phyloP scores from a whole-genome alignment of 192 early-diverging fungal species.

The Gonapodya prolifera region DNA sequence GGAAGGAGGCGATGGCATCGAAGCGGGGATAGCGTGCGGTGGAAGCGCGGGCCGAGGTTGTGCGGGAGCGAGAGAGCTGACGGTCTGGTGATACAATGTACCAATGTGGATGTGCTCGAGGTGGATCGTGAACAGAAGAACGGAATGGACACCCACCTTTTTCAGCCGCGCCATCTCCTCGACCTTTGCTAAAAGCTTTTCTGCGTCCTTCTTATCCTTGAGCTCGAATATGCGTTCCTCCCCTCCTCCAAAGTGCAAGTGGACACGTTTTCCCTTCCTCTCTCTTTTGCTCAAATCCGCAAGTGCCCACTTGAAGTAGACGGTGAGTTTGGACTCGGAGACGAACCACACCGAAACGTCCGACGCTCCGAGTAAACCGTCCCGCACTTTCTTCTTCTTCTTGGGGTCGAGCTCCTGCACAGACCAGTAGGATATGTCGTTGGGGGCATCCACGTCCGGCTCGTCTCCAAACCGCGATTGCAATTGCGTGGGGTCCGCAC shows the following conservation, averaged over 20 bases:
- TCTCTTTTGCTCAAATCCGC: slow-evolving; percentile 43
- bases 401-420: slow-evolving; percentile 50
- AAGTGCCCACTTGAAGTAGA: slow-evolving; percentile 31
- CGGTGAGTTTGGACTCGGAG: slow-evolving; percentile 34
- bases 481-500: not conserved
- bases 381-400: slow-evolving; percentile 60
- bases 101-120: too few relatives aligned
- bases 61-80: slow-evolving; percentile 19
- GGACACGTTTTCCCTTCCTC: slow-evolving; percentile 48
- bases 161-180: slow-evolving; percentile 21
- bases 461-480: not conserved
- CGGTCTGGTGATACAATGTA: not conserved
- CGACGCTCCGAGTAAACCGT: slow-evolving; percentile 51
- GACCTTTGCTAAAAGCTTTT: slow-evolving; percentile 49
- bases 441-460: slow-evolving; percentile 7
- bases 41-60: slow-evolving; percentile 22
- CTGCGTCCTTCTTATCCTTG: slow-evolving; percentile 49
- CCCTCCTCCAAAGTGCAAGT: slow-evolving; percentile 44
- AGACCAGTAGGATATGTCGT: slow-evolving; percentile 33
- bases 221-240: slow-evolving; percentile 46
- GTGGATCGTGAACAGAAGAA: too few relatives aligned
- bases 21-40: not conserved
- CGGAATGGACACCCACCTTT: not conserved
- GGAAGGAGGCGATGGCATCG: slow-evolving; percentile 16
- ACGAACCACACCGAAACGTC: slow-evolving; percentile 47